Conservation (phyloP, 148 eudicot genomes). For the Rhododendron henanense region DNA sequence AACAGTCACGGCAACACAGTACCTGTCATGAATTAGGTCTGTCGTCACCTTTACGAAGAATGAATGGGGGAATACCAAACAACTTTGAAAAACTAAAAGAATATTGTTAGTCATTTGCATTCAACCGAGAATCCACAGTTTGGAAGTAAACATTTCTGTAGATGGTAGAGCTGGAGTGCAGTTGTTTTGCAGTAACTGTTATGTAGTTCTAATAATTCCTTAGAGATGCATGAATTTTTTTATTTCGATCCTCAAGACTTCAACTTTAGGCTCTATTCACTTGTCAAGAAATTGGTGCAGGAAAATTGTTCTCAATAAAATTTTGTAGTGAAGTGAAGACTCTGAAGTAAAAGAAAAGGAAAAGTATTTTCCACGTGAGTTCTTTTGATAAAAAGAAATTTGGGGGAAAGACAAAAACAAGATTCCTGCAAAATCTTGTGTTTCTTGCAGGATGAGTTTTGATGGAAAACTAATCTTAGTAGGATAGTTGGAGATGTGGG, state of each 20-base stretch:
- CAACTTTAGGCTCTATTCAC: neutral
- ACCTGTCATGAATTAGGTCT: slow-evolving; percentile 46
- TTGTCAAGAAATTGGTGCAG: neutral
- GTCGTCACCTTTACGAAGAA: neutral
- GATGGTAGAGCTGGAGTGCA: neutral
- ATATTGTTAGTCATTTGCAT: slow-evolving; percentile 1
- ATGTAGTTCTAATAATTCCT: neutral
- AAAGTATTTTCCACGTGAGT: neutral
- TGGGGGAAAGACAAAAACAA: neutral
- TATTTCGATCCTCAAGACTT: neutral
- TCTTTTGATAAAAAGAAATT: neutral
- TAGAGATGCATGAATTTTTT: neutral
- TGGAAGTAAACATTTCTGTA: neutral
- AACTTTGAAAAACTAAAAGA: neutral
- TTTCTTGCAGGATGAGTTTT: neutral
- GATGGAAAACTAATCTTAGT: neutral
- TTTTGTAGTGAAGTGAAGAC: neutral
- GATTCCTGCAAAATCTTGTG: too few species aligned
- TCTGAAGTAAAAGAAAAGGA: neutral
- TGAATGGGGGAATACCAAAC: neutral
- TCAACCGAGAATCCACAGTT: neutral
- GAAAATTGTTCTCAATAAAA: neutral
- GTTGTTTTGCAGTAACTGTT: neutral
- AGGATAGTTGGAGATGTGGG: too few species aligned
- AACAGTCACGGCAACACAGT: slow-evolving; percentile 59